Evolutionary conservation across 495 filamentous ascomycete genomes (phyloP).

Genomic region (Hypoxylon rickii): DNA sequence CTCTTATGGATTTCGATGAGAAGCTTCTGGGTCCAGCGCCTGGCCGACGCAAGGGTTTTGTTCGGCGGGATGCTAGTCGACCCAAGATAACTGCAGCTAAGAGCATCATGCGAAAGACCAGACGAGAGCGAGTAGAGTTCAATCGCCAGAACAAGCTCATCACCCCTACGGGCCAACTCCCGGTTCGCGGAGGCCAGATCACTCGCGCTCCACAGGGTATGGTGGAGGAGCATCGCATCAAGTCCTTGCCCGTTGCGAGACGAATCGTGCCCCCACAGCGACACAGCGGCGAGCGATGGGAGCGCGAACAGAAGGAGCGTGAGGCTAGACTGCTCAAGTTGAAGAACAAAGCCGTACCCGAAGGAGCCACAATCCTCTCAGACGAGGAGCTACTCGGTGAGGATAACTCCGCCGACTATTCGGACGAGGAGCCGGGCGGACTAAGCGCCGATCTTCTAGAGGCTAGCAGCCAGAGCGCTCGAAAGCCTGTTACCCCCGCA

Average conservation of each 20-base stretch:
- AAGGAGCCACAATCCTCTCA: conserved; percentile 21
- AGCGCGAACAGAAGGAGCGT: conserved; percentile 21
- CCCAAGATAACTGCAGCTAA: conserved; percentile 33
- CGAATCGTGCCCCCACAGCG: conserved; percentile 17
- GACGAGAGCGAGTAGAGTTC: conserved; percentile 38
- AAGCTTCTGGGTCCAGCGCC: conserved; percentile 27
- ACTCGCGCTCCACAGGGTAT: conserved; percentile 43
- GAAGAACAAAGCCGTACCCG: conserved; percentile 7
- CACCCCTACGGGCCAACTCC: conserved; percentile 29
- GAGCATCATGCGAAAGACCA: conserved; percentile 34
- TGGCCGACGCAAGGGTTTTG: conserved; percentile 13
- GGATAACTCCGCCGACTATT: conserved; percentile 11
- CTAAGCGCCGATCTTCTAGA: too few relatives aligned
- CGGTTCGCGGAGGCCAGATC: conserved; percentile 37
- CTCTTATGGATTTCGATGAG: conserved; percentile 35
- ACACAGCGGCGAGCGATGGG: neutral
- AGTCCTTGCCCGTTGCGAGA: conserved; percentile 27
- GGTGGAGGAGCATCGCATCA: conserved; percentile 41
- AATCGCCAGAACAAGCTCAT: conserved; percentile 28
- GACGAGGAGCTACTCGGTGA: conserved; percentile 23
- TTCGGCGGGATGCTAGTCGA: conserved; percentile 1
- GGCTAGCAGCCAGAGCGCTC: neutral
- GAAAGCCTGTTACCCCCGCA: neutral
- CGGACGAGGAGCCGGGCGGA: conserved; percentile 1
- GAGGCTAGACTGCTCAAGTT: conserved; percentile 27